phyloP scores from a whole-genome alignment of 2,329 filamentous ascomycete species.

The Penicillium palitans region DNA sequence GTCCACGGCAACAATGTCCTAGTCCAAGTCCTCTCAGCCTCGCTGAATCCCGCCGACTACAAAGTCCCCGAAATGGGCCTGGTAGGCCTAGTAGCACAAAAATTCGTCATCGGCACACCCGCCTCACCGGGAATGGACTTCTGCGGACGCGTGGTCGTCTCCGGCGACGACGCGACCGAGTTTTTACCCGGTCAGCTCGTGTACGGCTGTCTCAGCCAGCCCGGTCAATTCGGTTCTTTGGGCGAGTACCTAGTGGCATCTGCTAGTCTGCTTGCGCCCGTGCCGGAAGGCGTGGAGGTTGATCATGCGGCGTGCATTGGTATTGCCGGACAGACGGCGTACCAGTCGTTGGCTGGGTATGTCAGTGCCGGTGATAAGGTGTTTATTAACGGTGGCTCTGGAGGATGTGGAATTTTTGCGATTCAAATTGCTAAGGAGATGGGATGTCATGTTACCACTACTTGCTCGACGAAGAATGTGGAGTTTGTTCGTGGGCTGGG shows the following conservation, averaged over 20 bases:
- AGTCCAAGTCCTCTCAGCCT: constrained; percentile 52
- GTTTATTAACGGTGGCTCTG: constrained; percentile 64
- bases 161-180: constrained; percentile 27
- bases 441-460: constrained; percentile 58
- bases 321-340: constrained; percentile 48
- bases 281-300: constrained; percentile 47
- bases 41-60: constrained; percentile 63
- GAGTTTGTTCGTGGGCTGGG: constrained; percentile 58
- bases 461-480: constrained; percentile 58
- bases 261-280: constrained; percentile 31
- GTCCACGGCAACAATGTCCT: constrained; percentile 50
- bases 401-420: constrained; percentile 59
- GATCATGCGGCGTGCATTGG: constrained; percentile 43
- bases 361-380: constrained; percentile 53
- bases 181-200: constrained; percentile 46
- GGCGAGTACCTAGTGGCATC: constrained; percentile 45
- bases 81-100: constrained; percentile 42
- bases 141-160: constrained; percentile 42
- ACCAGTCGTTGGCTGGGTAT: constrained; percentile 47
- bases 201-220: constrained; percentile 42
- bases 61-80: constrained; percentile 57
- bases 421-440: constrained; percentile 63
- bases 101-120: constrained; percentile 38
- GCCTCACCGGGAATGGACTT: constrained; percentile 52
- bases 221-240: constrained; percentile 43